A percentile compares a stretch with the other conserved stretches of the same genome.
These are phyloP conservation scores for Tulasnella sp. DNA, from an alignment of 768 basidiomycete species.

Conservation along the genomic window DNA sequence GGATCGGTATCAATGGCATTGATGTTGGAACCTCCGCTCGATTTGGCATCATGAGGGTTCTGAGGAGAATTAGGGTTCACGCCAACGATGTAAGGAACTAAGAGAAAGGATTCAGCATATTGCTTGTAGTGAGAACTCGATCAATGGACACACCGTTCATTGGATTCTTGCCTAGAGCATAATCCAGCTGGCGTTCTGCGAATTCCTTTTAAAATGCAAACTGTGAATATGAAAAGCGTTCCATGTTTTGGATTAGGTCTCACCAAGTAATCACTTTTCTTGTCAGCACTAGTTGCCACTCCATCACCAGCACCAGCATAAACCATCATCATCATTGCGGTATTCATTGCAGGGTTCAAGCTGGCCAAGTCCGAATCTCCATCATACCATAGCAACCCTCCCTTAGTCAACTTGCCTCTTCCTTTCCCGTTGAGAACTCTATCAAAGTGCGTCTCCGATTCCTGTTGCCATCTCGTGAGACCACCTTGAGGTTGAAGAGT, in stretches of 20 bases:
- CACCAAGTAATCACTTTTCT: conserved; percentile 49
- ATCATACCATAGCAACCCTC: conserved; percentile 67
- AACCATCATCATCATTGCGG: conserved; percentile 67
- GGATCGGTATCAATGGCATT: conserved; percentile 59
- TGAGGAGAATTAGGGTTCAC: conserved; percentile 78
- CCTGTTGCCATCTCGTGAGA: conserved; percentile 48
- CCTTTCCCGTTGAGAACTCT: conserved; percentile 45
- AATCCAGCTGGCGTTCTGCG: conserved; percentile 65
- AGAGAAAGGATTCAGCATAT: conserved; percentile 11
- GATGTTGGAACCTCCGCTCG: conserved; percentile 69
- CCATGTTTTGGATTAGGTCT: conserved; percentile 11
- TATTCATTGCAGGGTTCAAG: conserved; percentile 77
- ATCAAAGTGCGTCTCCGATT: conserved; percentile 69
- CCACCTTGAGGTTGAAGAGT: conserved; percentile 28
- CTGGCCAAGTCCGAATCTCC: conserved; percentile 71
- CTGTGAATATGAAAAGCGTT: not conserved
- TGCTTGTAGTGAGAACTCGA: conserved; percentile 6
- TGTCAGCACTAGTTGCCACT: conserved; percentile 48
- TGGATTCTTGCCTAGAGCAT: conserved; percentile 76
- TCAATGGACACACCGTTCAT: conserved; percentile 54
- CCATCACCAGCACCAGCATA: too few species aligned
- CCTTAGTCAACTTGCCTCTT: conserved; percentile 44
- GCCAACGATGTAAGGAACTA: conserved; percentile 78
- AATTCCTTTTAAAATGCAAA: conserved; percentile 37
- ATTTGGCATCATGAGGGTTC: conserved; percentile 84